Evolutionary conservation across 805 yeast genomes (phyloP).

Genomic region (Candida sphagnicola): DNA sequence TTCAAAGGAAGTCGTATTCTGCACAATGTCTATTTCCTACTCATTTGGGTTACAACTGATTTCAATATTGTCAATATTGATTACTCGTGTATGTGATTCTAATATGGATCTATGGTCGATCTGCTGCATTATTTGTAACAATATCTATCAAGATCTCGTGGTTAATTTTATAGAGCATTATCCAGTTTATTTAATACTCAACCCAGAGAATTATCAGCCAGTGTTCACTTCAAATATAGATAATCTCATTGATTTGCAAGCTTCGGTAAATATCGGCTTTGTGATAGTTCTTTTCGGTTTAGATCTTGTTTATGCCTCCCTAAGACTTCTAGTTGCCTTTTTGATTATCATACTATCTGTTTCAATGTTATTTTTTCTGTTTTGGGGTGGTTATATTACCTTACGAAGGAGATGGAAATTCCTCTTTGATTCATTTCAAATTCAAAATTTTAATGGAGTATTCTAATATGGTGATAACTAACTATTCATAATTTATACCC

Average conservation of each 20-base stretch:
- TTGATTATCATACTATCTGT: not conserved
- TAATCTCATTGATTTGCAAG: not conserved
- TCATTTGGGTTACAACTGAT: no score
- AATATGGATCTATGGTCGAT: not conserved
- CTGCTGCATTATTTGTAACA: not conserved
- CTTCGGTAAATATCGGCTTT: not conserved
- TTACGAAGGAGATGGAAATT: conserved; percentile 2
- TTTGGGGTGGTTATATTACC: not conserved
- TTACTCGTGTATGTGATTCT: not conserved
- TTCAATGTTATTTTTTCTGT: not conserved
- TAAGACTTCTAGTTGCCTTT: not conserved
- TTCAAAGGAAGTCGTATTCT: no score
- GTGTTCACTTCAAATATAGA: conserved; percentile 2
- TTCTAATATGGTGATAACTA: no score
- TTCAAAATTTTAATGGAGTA: not conserved
- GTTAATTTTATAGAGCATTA: not conserved
- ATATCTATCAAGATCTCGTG: not conserved
- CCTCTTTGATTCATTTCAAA: not conserved
- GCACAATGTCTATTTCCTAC: no score
- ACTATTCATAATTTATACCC: no score
- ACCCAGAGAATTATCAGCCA: conserved; percentile 2
- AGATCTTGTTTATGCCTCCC: not conserved
- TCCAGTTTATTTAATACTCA: not conserved
- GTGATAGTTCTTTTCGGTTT: not conserved
- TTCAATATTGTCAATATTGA: no score